phyloP scores from a whole-genome alignment of 768 basidiomycete species.

The Pisolithus orientalis region DNA sequence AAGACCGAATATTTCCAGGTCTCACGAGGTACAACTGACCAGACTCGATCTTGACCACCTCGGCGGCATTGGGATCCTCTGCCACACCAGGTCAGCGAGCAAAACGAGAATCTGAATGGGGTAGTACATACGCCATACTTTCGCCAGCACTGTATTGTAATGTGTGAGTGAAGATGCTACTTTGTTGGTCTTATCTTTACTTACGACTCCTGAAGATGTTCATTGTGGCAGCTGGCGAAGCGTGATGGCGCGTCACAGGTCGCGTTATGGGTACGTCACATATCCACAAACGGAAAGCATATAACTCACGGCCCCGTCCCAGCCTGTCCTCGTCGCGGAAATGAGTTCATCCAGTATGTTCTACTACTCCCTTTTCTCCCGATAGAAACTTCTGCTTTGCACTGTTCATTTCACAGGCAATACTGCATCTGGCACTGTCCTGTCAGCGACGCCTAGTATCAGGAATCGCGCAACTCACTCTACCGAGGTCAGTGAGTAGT shows the following conservation, averaged over 20 bases:
- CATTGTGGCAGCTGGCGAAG: constrained; percentile 40
- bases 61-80: constrained; percentile 93
- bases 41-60: constrained; percentile 89
- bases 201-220: constrained; percentile 80
- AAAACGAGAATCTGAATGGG: constrained; percentile 9
- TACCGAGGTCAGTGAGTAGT: constrained; percentile 10
- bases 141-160: constrained; percentile 62
- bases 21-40: constrained; percentile 90
- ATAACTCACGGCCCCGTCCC: too few relatives aligned
- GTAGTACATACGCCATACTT: constrained; percentile 83
- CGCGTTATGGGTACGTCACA: constrained; percentile 23
- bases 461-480: constrained; percentile 9
- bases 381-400: not conserved
- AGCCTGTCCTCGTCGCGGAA: too few relatives aligned
- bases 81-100: constrained; percentile 22
- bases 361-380: not conserved
- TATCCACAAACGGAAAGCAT: not conserved
- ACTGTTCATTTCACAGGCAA: constrained; percentile 1
- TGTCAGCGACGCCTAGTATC: constrained; percentile 8
- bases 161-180: constrained; percentile 15
- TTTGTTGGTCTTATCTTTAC: constrained; percentile 25
- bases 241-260: constrained; percentile 14
- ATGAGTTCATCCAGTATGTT: not conserved
- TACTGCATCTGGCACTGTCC: not conserved
- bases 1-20: constrained; percentile 85